These are phyloP conservation scores for Metschnikowia reukaufii DNA, from an alignment of 805 yeast genomes.

Conservation along the genomic window DNA sequence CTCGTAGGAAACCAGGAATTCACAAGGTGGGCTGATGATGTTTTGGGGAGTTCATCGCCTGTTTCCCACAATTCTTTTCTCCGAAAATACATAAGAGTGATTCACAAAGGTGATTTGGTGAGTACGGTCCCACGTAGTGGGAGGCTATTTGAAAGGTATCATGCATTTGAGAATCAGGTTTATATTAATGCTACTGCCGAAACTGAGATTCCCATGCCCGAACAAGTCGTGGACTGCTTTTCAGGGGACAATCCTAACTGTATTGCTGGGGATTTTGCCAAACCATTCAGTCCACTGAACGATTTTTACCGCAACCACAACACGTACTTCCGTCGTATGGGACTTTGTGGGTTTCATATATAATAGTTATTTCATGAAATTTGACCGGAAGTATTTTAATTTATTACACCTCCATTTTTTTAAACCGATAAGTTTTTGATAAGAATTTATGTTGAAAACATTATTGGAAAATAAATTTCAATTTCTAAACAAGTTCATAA, in stretches of 20 bases:
- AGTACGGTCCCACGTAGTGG: slow-evolving; percentile 29
- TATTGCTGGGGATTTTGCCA: slow-evolving; percentile 30
- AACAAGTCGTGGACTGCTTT: slow-evolving; percentile 36
- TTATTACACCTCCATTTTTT: too few species aligned
- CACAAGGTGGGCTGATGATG: slow-evolving; percentile 35
- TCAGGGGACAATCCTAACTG: slow-evolving; percentile 29
- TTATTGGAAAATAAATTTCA: too few species aligned
- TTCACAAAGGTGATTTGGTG: slow-evolving; percentile 30
- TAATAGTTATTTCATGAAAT: neutral
- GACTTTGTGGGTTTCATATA: slow-evolving; percentile 27
- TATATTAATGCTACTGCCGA: slow-evolving; percentile 34
- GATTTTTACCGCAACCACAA: slow-evolving; percentile 33
- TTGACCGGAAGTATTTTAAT: too few species aligned
- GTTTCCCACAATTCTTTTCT: slow-evolving; percentile 22
- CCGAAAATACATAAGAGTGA: slow-evolving; percentile 24
- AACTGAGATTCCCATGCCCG: slow-evolving; percentile 24
- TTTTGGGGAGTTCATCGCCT: slow-evolving; percentile 28
- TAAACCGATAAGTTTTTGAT: too few species aligned
- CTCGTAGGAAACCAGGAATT: slow-evolving; percentile 41
- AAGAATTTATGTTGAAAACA: too few species aligned
- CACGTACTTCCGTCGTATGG: slow-evolving; percentile 39
- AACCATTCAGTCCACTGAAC: slow-evolving; percentile 10
- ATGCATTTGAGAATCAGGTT: slow-evolving; percentile 39
- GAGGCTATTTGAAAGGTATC: slow-evolving; percentile 20
- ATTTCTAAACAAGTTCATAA: too few species aligned